These are phyloP conservation scores for Vitis hybrid DNA, from an alignment of 177 flowering plant species.

Conservation along the genomic window DNA sequence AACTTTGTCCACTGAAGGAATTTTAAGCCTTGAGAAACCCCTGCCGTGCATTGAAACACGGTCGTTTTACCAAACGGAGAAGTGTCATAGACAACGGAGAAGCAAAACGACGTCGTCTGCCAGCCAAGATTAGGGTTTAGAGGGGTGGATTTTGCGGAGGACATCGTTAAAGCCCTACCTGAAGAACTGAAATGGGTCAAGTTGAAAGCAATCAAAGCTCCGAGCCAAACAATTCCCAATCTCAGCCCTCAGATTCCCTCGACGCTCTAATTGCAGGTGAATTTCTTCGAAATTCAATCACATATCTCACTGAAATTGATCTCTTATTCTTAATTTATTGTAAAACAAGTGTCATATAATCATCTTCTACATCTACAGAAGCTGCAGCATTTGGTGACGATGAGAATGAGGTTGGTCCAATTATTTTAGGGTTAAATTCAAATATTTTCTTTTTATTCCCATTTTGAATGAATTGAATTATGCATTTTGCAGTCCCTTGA, in stretches of 20 bases:
- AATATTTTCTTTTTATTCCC: neutral
- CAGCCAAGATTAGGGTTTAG: neutral
- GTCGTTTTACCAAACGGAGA: too few relatives aligned
- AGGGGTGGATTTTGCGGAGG: neutral
- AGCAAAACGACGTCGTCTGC: too few relatives aligned
- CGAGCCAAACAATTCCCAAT: neutral
- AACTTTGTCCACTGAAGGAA: too few relatives aligned
- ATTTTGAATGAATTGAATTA: neutral
- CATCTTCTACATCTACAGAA: slow-evolving; percentile 42
- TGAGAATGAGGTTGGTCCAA: slow-evolving; percentile 48
- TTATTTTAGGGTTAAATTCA: neutral
- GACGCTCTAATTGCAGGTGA: slow-evolving; percentile 38
- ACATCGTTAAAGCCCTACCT: slow-evolving; percentile 1
- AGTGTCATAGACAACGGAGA: too few relatives aligned
- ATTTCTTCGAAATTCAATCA: neutral
- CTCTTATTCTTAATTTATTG: neutral
- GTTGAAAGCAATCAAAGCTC: slow-evolving; percentile 20
- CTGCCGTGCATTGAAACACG: too few relatives aligned
- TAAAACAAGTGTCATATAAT: neutral
- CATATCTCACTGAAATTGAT: neutral
- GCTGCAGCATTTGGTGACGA: slow-evolving; percentile 69
- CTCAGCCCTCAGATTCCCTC: slow-evolving; percentile 22
- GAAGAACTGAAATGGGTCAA: slow-evolving; percentile 34
- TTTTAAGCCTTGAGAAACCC: too few relatives aligned
- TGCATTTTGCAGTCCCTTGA: slow-evolving; percentile 60